Percentiles rank a stretch among this genome's conserved stretches.
Evolutionary conservation across 169 alveolate species (phyloP).

Genomic region (Plasmodium vivax): DNA sequence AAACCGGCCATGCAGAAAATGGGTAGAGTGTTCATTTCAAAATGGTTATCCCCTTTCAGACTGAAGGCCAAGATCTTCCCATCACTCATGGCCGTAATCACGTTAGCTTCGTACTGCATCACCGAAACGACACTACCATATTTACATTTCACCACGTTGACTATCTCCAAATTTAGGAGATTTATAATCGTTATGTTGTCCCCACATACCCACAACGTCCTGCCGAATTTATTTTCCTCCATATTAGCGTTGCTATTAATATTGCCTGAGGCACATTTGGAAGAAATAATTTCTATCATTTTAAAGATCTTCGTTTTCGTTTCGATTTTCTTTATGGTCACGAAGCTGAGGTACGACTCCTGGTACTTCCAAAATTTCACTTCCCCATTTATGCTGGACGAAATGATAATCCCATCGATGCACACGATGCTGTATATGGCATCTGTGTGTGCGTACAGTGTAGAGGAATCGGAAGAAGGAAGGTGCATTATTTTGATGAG

Average conservation of each 20-base stretch:
- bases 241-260: not conserved
- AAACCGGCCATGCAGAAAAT: conserved; percentile 74
- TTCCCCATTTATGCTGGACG: conserved; percentile 64
- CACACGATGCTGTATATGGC: conserved; percentile 69
- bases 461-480: conserved; percentile 74
- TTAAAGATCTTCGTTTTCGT: conserved; percentile 70
- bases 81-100: conserved; percentile 75
- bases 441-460: conserved; percentile 72
- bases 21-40: conserved; percentile 74
- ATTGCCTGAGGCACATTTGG: conserved; percentile 9
- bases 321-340: conserved; percentile 50
- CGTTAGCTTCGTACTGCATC: conserved; percentile 73
- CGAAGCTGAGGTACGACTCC: conserved; percentile 55
- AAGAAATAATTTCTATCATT: conserved; percentile 68
- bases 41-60: conserved; percentile 40
- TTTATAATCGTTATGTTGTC: conserved; percentile 72
- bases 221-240: conserved; percentile 35
- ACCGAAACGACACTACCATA: conserved; percentile 73
- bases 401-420: conserved; percentile 70
- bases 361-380: conserved; percentile 76
- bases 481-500: conserved; percentile 66
- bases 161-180: conserved; percentile 56
- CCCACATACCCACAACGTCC: conserved; percentile 74
- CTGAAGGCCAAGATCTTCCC: conserved; percentile 69
- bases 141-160: conserved; percentile 39